Conservation (phyloP, 2,329 filamentous ascomycete genomes). For the Penicillium sumatraense region DNA sequence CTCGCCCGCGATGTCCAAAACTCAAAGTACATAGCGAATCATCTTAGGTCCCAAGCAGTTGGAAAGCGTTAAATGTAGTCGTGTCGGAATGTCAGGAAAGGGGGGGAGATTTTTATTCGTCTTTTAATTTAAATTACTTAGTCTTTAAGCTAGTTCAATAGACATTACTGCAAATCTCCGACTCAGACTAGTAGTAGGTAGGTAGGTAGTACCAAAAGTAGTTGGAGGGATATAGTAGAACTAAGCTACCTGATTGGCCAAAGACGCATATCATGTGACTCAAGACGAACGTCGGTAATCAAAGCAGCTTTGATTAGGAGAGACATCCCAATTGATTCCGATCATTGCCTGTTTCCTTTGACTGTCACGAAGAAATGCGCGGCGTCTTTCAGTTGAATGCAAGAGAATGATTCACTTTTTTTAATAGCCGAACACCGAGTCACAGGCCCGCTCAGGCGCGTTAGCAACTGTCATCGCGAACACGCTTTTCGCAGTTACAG, state of each 20-base stretch:
- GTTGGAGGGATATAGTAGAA: too few species aligned
- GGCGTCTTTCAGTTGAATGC: neutral
- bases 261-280: neutral
- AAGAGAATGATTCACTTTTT: neutral
- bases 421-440: neutral
- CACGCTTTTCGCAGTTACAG: slow-evolving; percentile 11
- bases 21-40: too few species aligned
- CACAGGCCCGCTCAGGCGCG: slow-evolving; percentile 7
- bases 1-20: neutral
- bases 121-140: too few species aligned
- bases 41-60: too few species aligned
- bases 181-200: neutral
- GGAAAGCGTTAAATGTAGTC: too few species aligned
- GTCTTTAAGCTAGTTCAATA: too few species aligned
- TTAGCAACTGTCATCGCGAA: slow-evolving; percentile 8
- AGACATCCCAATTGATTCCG: neutral
- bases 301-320: neutral
- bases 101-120: too few species aligned
- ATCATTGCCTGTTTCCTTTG: neutral
- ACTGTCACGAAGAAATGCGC: neutral
- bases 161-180: too few species aligned
- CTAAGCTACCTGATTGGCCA: slow-evolving; percentile 2
- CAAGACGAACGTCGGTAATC: neutral
- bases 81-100: too few species aligned
- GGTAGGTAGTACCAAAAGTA: neutral